Conservation (phyloP, 176 grass and related monocot genomes). For the Oryza officinalis region DNA sequence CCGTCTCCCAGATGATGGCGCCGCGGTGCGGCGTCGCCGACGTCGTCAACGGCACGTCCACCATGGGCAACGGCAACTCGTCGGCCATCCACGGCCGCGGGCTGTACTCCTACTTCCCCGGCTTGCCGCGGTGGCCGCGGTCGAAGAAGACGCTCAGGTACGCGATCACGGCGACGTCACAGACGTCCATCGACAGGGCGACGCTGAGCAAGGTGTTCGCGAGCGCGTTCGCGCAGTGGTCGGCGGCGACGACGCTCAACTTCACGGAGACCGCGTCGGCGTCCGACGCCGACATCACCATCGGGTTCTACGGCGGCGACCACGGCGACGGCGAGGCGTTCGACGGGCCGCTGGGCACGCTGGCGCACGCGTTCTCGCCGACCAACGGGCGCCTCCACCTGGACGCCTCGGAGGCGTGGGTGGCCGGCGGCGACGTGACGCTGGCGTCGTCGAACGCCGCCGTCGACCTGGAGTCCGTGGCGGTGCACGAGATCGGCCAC, state of each 20-base stretch:
- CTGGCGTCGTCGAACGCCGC: slow-evolving; percentile 37
- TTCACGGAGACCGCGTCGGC: slow-evolving; percentile 62
- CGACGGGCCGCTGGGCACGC: slow-evolving; percentile 79
- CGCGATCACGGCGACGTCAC: slow-evolving; percentile 53
- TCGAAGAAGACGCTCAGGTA: slow-evolving; percentile 49
- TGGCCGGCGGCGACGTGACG: slow-evolving; percentile 52
- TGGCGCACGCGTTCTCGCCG: slow-evolving; percentile 95
- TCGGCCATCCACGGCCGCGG: slow-evolving; percentile 44
- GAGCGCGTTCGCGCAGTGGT: slow-evolving; percentile 74
- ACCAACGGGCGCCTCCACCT: slow-evolving; percentile 83
- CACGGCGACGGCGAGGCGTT: slow-evolving; percentile 90
- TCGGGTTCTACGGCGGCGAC: slow-evolving; percentile 67
- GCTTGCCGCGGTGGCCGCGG: slow-evolving; percentile 59
- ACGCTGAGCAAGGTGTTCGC: slow-evolving; percentile 59
- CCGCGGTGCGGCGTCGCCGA: slow-evolving; percentile 90
- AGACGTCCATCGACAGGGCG: slow-evolving; percentile 48
- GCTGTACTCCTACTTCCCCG: slow-evolving; percentile 85
- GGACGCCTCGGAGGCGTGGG: slow-evolving; percentile 83
- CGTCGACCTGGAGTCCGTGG: slow-evolving; percentile 89
- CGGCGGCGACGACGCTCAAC: slow-evolving; percentile 61
- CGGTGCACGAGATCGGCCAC: slow-evolving; percentile 97
- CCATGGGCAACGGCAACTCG: slow-evolving; percentile 30
- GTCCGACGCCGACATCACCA: slow-evolving; percentile 59
- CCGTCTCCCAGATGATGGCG: slow-evolving; percentile 63
- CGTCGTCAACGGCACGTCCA: slow-evolving; percentile 66